Evolutionary conservation across 495 filamentous ascomycete genomes (phyloP).

Genomic region (Usnea hakonensis): DNA sequence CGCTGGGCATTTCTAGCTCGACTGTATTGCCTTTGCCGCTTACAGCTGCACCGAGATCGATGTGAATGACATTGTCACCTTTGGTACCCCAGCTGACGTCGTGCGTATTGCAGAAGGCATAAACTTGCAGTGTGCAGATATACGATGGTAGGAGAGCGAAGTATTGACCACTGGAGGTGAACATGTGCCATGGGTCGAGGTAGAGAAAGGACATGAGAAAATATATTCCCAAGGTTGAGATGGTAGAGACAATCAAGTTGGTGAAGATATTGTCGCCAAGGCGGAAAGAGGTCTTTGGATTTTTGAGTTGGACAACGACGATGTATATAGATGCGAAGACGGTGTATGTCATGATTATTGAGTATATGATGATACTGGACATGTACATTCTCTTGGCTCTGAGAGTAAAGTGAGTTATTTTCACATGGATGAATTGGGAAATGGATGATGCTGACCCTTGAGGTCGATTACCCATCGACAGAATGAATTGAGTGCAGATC

Average conservation of each 20-base stretch:
- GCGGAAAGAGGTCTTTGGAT: slow-evolving; percentile 40
- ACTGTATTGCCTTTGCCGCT: slow-evolving; percentile 65
- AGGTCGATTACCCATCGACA: slow-evolving; percentile 96
- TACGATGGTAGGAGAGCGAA: slow-evolving; percentile 86
- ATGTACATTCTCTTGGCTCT: slow-evolving; percentile 86
- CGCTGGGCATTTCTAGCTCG: slow-evolving; percentile 90
- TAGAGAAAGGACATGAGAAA: slow-evolving; percentile 95
- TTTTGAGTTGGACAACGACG: slow-evolving; percentile 66
- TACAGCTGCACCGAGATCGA: slow-evolving; percentile 79
- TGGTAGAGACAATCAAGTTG: slow-evolving; percentile 85
- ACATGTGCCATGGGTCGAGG: slow-evolving; percentile 99
- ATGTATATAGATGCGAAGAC: slow-evolving; percentile 82
- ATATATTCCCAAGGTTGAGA: slow-evolving; percentile 86
- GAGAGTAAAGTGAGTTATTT: slow-evolving; percentile 7
- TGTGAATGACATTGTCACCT: slow-evolving; percentile 89
- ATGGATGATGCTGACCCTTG: slow-evolving; percentile 56
- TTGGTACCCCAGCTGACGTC: slow-evolving; percentile 99
- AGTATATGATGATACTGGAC: slow-evolving; percentile 75
- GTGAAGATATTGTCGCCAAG: slow-evolving; percentile 86
- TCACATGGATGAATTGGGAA: not conserved
- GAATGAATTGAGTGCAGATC: slow-evolving; percentile 91
- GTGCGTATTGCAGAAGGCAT: slow-evolving; percentile 99
- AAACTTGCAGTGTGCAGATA: slow-evolving; percentile 96
- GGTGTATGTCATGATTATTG: slow-evolving; percentile 93
- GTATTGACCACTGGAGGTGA: slow-evolving; percentile 89